Evolutionary conservation across 495 filamentous ascomycete genomes (phyloP).

Genomic region (Cercophora sp.): DNA sequence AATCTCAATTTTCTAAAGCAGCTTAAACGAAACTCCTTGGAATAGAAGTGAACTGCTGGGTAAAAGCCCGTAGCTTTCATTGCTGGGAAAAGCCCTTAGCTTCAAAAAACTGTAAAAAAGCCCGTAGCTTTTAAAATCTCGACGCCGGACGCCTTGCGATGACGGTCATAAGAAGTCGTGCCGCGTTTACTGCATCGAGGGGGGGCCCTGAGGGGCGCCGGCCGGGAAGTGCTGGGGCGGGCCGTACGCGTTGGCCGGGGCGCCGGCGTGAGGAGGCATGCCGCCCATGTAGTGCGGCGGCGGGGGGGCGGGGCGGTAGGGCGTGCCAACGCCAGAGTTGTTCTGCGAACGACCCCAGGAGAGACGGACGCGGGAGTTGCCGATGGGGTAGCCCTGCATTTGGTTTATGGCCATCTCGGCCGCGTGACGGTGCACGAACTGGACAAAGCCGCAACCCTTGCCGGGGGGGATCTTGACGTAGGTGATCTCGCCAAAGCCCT

Average conservation of each 20-base stretch:
- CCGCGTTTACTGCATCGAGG: conserved; percentile 18
- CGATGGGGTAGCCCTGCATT: conserved; percentile 99
- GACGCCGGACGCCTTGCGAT: conserved; percentile 2
- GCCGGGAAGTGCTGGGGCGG: conserved; percentile 23
- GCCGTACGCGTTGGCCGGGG: conserved; percentile 25
- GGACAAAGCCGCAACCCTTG: conserved; percentile 98
- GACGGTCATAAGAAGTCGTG: not conserved
- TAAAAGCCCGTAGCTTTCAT: no score
- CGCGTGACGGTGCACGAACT: conserved; percentile 98
- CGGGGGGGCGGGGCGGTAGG: conserved; percentile 91
- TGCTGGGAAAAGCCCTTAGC: no score
- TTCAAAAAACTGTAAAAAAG: no score
- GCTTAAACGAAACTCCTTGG: no score
- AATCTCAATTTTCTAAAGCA: no score
- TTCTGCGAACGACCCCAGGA: conserved; percentile 98
- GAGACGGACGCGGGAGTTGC: conserved; percentile 94
- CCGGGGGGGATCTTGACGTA: conserved; percentile 99
- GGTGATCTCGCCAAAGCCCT: conserved; percentile 98
- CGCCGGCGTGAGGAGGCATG: conserved; percentile 18
- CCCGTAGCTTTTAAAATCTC: no score
- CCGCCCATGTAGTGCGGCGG: conserved; percentile 65
- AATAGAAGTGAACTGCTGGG: no score
- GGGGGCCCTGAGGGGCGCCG: conserved; percentile 27
- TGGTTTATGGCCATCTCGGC: conserved; percentile 99
- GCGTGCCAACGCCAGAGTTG: conserved; percentile 97